A percentile compares a stretch with the other conserved stretches of the same genome.
Conservation (phyloP, 805 yeast species). For the Pichia paraexigua region DNA sequence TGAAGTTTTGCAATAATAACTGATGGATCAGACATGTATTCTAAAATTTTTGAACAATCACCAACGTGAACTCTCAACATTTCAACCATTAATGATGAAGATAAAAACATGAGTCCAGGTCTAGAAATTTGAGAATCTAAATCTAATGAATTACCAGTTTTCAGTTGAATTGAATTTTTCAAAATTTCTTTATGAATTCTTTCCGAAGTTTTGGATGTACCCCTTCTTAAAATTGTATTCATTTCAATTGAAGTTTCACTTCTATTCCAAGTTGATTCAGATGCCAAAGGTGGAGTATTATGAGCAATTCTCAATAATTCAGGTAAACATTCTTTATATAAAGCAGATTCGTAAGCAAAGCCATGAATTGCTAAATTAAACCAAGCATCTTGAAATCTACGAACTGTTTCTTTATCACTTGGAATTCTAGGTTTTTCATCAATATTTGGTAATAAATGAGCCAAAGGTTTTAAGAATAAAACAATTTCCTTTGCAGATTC, state of each 20-base stretch:
- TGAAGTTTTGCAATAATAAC: slow-evolving; percentile 60
- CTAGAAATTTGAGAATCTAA: slow-evolving; percentile 46
- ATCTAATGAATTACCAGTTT: slow-evolving; percentile 32
- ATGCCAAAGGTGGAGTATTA: slow-evolving; percentile 80
- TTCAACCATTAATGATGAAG: slow-evolving; percentile 77
- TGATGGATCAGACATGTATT: slow-evolving; percentile 83
- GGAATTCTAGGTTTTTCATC: slow-evolving; percentile 36
- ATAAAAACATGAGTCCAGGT: slow-evolving; percentile 78
- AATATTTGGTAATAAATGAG: slow-evolving; percentile 59
- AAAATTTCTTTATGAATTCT: slow-evolving; percentile 64
- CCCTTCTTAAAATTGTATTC: slow-evolving; percentile 83
- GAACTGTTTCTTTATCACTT: slow-evolving; percentile 42
- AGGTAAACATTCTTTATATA: slow-evolving; percentile 37
- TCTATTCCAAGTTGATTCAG: slow-evolving; percentile 70
- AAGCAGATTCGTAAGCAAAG: slow-evolving; percentile 50
- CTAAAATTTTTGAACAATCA: slow-evolving; percentile 66
- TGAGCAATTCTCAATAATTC: slow-evolving; percentile 69
- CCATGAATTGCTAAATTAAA: slow-evolving; percentile 92
- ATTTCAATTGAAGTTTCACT: slow-evolving; percentile 89
- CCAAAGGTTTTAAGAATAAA: slow-evolving; percentile 61
- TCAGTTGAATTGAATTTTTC: slow-evolving; percentile 40
- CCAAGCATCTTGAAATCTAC: slow-evolving; percentile 83
- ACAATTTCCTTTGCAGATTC: slow-evolving; percentile 65
- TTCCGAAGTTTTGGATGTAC: slow-evolving; percentile 74
- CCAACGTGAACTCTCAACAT: slow-evolving; percentile 71